phyloP scores from a whole-genome alignment of 176 grass and related monocot genomes.

The Aegilops sharonensis region DNA sequence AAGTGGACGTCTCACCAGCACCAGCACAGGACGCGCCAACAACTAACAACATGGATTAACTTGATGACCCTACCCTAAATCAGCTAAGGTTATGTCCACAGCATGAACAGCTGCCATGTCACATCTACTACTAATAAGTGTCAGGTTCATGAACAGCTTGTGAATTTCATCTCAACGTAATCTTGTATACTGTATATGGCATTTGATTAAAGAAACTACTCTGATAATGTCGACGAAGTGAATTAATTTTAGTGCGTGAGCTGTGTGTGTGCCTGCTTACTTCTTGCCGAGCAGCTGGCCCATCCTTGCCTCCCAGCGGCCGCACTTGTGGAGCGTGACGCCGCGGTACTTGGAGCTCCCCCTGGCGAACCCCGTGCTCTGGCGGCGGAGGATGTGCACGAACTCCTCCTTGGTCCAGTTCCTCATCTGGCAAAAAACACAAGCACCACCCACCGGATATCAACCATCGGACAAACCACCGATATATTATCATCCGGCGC shows the following conservation, averaged over 20 bases:
- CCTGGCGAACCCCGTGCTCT: conserved; percentile 95
- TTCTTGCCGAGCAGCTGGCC: conserved; percentile 98
- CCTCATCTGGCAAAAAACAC: conserved; percentile 55
- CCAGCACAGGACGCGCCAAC: neutral
- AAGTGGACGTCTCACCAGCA: conserved; percentile 16
- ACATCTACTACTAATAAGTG: neutral
- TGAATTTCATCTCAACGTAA: neutral
- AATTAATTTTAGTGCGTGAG: neutral
- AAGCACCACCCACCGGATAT: neutral
- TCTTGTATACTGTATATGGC: neutral
- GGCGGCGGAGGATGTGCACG: conserved; percentile 93
- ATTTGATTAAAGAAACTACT: too few species aligned
- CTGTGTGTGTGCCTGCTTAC: conserved; percentile 33
- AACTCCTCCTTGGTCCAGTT: conserved; percentile 97
- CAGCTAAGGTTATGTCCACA: neutral
- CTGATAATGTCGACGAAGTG: too few species aligned
- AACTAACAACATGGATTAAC: neutral
- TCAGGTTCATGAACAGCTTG: neutral
- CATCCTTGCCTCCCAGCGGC: conserved; percentile 97
- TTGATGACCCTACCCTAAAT: neutral
- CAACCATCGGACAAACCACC: neutral
- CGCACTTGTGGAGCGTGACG: conserved; percentile 95
- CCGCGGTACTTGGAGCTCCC: conserved; percentile 95
- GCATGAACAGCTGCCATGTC: neutral
- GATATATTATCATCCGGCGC: neutral